phyloP scores from a whole-genome alignment of 139 green algal species.

The Chlamydomonas eustigma region DNA sequence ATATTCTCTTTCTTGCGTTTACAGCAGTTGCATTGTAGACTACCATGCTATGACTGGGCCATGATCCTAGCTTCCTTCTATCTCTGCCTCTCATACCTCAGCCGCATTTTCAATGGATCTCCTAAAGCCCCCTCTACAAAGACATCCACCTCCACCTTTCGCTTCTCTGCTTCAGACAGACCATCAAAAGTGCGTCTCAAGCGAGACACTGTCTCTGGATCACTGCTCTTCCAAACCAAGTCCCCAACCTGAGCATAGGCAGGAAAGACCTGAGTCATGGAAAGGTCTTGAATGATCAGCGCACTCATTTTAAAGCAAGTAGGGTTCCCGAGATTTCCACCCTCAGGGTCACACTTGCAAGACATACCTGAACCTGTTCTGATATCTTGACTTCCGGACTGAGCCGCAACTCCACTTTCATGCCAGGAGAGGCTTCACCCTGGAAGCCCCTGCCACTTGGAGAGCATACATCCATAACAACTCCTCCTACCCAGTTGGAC shows the following conservation, averaged over 20 bases:
- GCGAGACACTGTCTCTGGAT: constrained; percentile 45
- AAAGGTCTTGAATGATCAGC: no score
- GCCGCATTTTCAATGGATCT: constrained; percentile 32
- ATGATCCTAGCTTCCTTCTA: no score
- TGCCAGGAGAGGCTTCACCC: background rate
- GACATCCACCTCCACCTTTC: constrained; percentile 45
- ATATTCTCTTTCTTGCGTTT: no score
- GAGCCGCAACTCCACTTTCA: background rate
- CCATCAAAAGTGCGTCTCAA: constrained; percentile 36
- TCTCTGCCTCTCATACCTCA: no score
- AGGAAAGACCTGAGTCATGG: background rate
- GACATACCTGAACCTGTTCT: background rate
- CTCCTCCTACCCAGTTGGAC: no score
- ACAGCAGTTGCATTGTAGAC: no score
- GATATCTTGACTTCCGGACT: background rate
- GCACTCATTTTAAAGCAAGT: no score
- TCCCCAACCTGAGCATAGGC: constrained; percentile 32
- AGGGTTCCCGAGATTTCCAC: background rate
- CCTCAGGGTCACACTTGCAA: background rate
- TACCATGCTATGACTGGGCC: no score
- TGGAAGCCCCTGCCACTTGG: background rate
- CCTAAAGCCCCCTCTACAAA: constrained; percentile 33
- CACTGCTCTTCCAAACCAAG: constrained; percentile 66
- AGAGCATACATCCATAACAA: no score
- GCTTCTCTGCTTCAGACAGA: constrained; percentile 23